Base-by-base conservation (phyloP, 805 yeast genomes). In the Starmerella bacillaris region DNA sequence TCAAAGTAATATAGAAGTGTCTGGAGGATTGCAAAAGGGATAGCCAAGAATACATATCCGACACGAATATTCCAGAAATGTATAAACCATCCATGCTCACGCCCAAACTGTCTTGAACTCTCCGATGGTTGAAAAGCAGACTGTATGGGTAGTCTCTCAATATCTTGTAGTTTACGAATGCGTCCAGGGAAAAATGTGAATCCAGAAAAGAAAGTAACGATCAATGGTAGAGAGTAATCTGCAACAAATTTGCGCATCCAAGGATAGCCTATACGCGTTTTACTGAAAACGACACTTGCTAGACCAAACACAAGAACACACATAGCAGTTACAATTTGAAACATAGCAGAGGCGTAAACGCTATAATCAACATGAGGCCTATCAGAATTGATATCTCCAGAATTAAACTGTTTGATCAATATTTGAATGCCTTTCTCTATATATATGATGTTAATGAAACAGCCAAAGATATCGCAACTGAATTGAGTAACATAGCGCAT, bases 381-480 rank as follows among this genome's bases (percentile, higher is more conserved):
- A n/a, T n/a, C n/a, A 14, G 35, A 4, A 7, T 5, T 22, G 6
- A 52, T 52, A 4, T 47, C 53, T 18, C 49, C 61, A 1, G 52
- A 49, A 2, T 54, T 42, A 49, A 86, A 86, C 51, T 86, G 95
- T 35, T 72, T 59, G 1, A 68, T 57, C 24, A 84, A 54, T 18
- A 89, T 78, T 50, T 82, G 89, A 15, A 86, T 72, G 0, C 95
- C 96, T 50, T 86, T 86, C 51, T 82, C 83, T 35, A 84, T 65
- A 58, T 86, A 86, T 9, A 86, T 79, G 12, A 82, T 64, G 50
- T 82, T 79, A 48, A 82, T 86, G 55, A 84, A 86, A 36, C 83
- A 65, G 1, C 96, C 98, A 63, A 86, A 86, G 4, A 80, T 80
- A 43, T 86, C 93, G 54, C 95, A 84, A 2, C 92, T 79, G 51